Evolutionary conservation across 768 basidiomycete genomes (phyloP), one percentile per base, ranked within the genome.

Genomic region (Mycena pura): DNA sequence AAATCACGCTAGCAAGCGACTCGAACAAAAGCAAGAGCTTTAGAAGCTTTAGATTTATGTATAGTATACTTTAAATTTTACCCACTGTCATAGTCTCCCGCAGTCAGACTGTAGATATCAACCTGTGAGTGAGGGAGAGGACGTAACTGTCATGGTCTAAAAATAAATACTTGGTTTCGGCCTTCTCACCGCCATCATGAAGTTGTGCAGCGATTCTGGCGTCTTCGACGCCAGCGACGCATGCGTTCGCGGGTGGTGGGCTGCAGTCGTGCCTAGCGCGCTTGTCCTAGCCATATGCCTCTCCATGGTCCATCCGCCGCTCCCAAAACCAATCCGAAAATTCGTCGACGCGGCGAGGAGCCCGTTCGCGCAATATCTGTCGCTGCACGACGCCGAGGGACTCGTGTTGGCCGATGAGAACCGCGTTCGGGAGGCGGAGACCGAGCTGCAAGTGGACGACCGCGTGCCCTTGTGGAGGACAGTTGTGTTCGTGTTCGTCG

Each of bases 401-500:
- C 68, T 86, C 28, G 32, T 34, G 14, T 63, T 65, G 8, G 70
- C 63, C 0, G 68, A 70, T 17, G 70, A 69, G 40, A 71, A 70
- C 15, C 32, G 41, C 19, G 21, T 45, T 22, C 32, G 34, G 57
- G 46, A 22, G 67, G 60, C 48, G n/a, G n/a, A 28, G 44, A 63
- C 52, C 19, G 54, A 47, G 24, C 38, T 66, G 25, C 65, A 74
- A 49, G 68, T 68, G 10, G 41, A 67, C 7, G 62, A 65, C 11
- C 66, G 63, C 7, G 74, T 79, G 11, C 84, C 85, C 0, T 74
- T 89, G 8, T 90, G 89, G 87, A 83, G 85, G 43, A 85, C 86
- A 3, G 60, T 87, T 39, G 65, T 84, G 17, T 81, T 91, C 49
- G 78, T 81, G 2, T 79, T 82, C 59, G 62, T 88, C 4, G 85